Conservation (phyloP, 164 flowering plant genomes). For the Piper betle region DNA sequence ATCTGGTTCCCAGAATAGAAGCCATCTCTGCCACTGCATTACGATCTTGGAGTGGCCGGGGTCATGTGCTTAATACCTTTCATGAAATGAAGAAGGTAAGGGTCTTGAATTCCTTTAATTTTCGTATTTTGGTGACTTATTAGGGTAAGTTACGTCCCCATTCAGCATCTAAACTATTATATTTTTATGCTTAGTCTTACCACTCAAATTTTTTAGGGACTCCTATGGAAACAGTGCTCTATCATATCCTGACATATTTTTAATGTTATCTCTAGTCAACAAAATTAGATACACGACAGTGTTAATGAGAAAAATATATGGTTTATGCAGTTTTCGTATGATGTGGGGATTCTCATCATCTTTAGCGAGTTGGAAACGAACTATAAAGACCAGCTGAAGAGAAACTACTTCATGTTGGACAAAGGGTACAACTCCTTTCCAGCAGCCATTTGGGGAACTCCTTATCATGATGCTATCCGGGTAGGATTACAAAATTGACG, state of each 20-base stretch:
- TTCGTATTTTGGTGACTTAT: background rate
- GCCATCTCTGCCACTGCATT: conserved; percentile 23
- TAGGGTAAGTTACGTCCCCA: no score
- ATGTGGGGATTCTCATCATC: conserved; percentile 50
- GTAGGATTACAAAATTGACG: conserved; percentile 17
- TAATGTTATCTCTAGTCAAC: background rate
- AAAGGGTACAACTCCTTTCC: conserved; percentile 80
- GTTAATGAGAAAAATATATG: background rate
- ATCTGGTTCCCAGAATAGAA: conserved; percentile 36
- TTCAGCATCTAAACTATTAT: no score
- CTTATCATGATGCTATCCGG: conserved; percentile 42
- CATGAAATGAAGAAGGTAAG: conserved; percentile 77
- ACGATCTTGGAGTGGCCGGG: conserved; percentile 28
- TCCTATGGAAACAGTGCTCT: no score
- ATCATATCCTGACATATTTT: no score
- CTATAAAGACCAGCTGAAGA: conserved; percentile 34
- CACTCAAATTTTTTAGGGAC: background rate
- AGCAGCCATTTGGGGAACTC: conserved; percentile 50
- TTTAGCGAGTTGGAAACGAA: conserved; percentile 36
- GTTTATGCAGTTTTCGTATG: conserved; percentile 47
- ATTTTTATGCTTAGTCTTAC: no score
- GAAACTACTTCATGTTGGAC: conserved; percentile 47
- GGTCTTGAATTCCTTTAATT: background rate
- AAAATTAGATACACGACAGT: no score
- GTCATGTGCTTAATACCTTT: conserved; percentile 42